These are phyloP conservation scores for Xylaria cubensis DNA, from an alignment of 495 filamentous ascomycete species.

Conservation along the genomic window DNA sequence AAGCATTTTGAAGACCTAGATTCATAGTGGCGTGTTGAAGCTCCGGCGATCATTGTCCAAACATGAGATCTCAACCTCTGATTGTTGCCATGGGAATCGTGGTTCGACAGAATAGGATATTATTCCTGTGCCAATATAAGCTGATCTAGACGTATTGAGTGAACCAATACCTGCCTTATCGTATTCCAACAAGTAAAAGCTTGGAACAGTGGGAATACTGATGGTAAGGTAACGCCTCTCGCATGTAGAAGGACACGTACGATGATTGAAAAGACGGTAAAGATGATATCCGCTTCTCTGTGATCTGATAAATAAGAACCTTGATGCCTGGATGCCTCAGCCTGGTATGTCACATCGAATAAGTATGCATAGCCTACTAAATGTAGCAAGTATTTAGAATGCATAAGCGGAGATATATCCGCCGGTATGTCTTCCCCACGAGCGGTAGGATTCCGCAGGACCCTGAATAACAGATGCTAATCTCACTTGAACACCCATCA, in stretches of 20 bases:
- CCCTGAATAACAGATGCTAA: neutral
- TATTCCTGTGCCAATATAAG: neutral
- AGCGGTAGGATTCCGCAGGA: constrained; percentile 12
- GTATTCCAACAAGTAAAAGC: neutral
- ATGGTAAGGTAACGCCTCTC: neutral
- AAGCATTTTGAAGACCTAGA: neutral
- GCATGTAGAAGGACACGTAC: neutral
- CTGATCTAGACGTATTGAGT: neutral
- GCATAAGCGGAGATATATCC: neutral
- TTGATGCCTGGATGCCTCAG: constrained; percentile 1
- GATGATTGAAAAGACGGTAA: constrained; percentile 1
- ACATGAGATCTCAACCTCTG: neutral
- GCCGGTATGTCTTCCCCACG: constrained; percentile 6
- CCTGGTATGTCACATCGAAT: neutral
- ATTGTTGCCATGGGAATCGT: neutral
- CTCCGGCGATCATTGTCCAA: neutral
- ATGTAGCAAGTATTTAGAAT: constrained; percentile 1
- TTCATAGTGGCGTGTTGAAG: neutral
- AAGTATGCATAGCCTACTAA: neutral
- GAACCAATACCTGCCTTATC: neutral
- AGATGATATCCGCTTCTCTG: constrained; percentile 7
- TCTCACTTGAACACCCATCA: neutral
- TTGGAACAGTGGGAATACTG: neutral
- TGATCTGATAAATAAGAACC: constrained; percentile 8
- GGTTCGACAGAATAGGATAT: neutral